These are phyloP conservation scores for Cyclospora cayetanensis DNA, from an alignment of 169 alveolate species.

Conservation along the genomic window DNA sequence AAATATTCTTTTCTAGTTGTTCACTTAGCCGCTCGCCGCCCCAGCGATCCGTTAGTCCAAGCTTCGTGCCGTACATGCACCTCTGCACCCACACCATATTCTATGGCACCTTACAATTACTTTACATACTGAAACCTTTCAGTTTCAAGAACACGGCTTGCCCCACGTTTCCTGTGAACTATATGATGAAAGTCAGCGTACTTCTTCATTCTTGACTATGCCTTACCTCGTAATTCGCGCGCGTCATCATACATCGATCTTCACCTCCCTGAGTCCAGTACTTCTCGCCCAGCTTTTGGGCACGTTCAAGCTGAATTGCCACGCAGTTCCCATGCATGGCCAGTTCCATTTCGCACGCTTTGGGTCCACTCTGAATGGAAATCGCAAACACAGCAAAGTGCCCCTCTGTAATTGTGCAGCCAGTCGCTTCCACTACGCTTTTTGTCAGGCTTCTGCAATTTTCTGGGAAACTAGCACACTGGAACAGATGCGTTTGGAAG, in stretches of 20 bases:
- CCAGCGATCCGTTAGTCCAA: slow-evolving; percentile 53
- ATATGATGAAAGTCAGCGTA: neutral
- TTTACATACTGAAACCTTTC: neutral
- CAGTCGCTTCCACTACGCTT: no score
- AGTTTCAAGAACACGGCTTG: neutral
- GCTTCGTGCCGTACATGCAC: slow-evolving; percentile 61
- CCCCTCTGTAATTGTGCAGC: no score
- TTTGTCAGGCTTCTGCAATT: no score
- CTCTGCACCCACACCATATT: slow-evolving; percentile 15
- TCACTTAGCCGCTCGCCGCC: neutral
- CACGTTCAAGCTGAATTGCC: slow-evolving; percentile 65
- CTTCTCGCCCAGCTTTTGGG: slow-evolving; percentile 71
- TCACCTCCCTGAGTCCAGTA: slow-evolving; percentile 76
- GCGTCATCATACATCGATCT: slow-evolving; percentile 61
- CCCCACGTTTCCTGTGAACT: neutral
- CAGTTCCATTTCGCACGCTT: slow-evolving; percentile 72
- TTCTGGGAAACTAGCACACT: no score
- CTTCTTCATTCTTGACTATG: neutral
- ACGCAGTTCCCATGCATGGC: slow-evolving; percentile 74
- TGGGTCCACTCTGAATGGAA: slow-evolving; percentile 43
- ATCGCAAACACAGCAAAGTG: neutral
- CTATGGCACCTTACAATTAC: neutral
- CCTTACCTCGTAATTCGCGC: slow-evolving; percentile 69
- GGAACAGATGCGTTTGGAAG: no score
- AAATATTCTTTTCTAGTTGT: slow-evolving; percentile 45